phyloP scores from a whole-genome alignment of 306 rosid species.

The Quercus engelmannii region DNA sequence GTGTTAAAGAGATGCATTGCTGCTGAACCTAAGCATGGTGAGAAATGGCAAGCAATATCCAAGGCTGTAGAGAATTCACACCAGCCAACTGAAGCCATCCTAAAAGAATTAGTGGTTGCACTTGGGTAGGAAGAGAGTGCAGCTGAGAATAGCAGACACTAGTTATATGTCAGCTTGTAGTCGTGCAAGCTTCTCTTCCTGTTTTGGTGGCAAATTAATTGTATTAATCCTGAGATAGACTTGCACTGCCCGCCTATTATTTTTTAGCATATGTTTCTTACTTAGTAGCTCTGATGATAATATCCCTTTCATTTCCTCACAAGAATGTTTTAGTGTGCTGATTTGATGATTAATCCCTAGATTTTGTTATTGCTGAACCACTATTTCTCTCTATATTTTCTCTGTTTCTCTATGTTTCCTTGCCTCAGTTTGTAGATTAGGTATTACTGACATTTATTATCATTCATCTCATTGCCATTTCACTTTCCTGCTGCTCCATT shows the following conservation, averaged over 20 bases:
- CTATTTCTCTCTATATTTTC: neutral
- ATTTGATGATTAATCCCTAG: neutral
- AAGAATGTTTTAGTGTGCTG: neutral
- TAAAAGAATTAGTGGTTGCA: conserved; percentile 74
- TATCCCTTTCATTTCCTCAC: neutral
- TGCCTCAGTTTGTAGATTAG: neutral
- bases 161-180: conserved; percentile 4
- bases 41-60: conserved; percentile 78
- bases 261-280: neutral
- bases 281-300: neutral
- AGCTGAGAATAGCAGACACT: conserved; percentile 53
- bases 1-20: conserved; percentile 65
- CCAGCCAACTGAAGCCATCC: conserved; percentile 72
- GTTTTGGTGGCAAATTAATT: neutral
- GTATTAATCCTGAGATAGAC: neutral
- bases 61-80: conserved; percentile 94
- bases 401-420: neutral
- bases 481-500: neutral
- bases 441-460: neutral
- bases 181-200: neutral
- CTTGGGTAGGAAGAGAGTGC: conserved; percentile 81
- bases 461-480: neutral
- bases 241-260: neutral
- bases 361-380: neutral
- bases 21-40: conserved; percentile 94